Base-by-base conservation (phyloP, 192 early-diverging fungal genomes). In the Gaertneriomyces sp. region DNA sequence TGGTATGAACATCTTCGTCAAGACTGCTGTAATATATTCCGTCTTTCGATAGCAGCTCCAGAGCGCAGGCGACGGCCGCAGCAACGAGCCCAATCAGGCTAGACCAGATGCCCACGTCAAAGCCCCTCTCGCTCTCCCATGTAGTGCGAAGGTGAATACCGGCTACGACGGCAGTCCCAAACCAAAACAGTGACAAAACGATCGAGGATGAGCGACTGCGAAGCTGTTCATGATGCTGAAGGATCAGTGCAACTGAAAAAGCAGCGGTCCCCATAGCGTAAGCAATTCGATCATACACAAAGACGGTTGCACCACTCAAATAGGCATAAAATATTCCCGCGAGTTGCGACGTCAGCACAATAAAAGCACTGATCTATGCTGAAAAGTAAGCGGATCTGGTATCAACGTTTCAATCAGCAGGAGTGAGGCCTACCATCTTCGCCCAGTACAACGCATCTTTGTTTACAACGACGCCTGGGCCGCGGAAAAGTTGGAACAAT, bases 161-260 rank as follows among this genome's bases (percentile, higher is more conserved):
- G 17, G 45, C 45, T 33, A 41, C 47, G 39, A 73, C 25, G 33
- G 74, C 19, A 8, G 41, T 60, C 6, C 73, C 59, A 41, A 87
- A 63, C 81, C 81, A 85, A 56, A 77, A 84, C 45, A 89, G 65
- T 8, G 85, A 66, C 5, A 89, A 79, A n/a, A 78, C 67, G 6
- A 76, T 74, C 4, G 84, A 83, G 0, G 80, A 66, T 4, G 72
- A 54, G 47, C 70, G 61, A 7, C 64, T 75, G 43, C 75, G 71
- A 8, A 72, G 68, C 64, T 84, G 80, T 46, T 87, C 81, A 12
- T 73, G 44, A 44, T 78, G 61, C 11, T 79, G 76, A 52, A 85
- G 56, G 4, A 60, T 74, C 17, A 71, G 42, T 4, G 81, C 84
- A 19, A 78, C 56, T 9, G 64, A 20, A 39, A 66, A 67, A 1